Conservation (phyloP, 169 alveolate genomes). For the Cryptosporidium ubiquitum region DNA sequence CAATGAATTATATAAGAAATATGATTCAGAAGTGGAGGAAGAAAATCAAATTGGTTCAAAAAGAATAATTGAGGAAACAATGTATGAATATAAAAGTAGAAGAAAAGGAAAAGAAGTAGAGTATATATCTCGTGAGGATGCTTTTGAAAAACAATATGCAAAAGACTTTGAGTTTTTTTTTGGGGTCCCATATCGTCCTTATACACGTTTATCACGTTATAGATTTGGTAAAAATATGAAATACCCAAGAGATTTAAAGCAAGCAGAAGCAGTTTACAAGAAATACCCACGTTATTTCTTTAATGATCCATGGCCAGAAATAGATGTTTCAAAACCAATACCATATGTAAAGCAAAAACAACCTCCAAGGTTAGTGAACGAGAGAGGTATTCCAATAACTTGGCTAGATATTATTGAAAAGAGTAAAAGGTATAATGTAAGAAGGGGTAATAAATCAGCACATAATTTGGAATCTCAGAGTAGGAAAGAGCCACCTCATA, state of each 20-base stretch:
- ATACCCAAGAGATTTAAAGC: constrained; percentile 53
- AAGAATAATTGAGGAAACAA: constrained; percentile 21
- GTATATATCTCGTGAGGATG: constrained; percentile 65
- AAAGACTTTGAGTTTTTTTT: constrained; percentile 69
- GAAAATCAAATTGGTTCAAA: background rate
- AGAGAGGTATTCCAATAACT: constrained; percentile 58
- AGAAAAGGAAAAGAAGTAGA: constrained; percentile 17
- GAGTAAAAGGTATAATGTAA: constrained; percentile 48
- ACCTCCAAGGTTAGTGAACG: constrained; percentile 51
- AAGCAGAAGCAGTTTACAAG: constrained; percentile 29
- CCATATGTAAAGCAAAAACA: constrained; percentile 68
- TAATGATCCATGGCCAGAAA: constrained; percentile 75
- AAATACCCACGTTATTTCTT: constrained; percentile 46
- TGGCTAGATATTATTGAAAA: constrained; percentile 49
- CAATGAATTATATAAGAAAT: background rate
- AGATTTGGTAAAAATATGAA: constrained; percentile 61
- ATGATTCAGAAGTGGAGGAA: constrained; percentile 3
- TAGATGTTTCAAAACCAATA: constrained; percentile 68
- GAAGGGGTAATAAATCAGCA: constrained; percentile 37
- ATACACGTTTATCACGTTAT: constrained; percentile 32
- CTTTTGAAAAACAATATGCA: constrained; percentile 70
- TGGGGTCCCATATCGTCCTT: constrained; percentile 67
- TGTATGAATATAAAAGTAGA: constrained; percentile 29
- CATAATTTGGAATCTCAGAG: constrained; percentile 13
- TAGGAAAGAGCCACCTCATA: constrained; percentile 30